phyloP scores from a whole-genome alignment of 768 basidiomycete genomes.

The Pisolithus orientalis region DNA sequence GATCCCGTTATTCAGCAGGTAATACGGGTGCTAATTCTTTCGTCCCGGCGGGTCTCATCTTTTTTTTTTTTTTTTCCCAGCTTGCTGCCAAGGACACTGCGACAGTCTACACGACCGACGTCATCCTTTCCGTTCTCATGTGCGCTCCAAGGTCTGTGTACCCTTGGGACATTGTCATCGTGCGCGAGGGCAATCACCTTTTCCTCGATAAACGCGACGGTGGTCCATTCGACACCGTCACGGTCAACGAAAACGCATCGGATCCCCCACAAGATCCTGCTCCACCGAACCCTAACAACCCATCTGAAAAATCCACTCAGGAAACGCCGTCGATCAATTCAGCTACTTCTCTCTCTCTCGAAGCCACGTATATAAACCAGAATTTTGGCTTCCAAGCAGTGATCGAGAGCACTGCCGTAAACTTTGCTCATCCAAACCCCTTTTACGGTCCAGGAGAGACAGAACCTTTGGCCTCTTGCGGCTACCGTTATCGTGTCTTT shows the following conservation, averaged over 20 bases:
- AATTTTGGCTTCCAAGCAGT: slow-evolving; percentile 98
- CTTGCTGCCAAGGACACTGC: slow-evolving; percentile 77
- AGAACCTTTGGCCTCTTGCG: slow-evolving; percentile 92
- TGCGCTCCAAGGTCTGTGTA: slow-evolving; percentile 91
- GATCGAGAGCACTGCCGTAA: slow-evolving; percentile 61
- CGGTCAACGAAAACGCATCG: slow-evolving; percentile 96
- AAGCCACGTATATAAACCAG: slow-evolving; percentile 98
- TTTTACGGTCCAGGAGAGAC: slow-evolving; percentile 94
- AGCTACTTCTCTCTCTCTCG: slow-evolving; percentile 87
- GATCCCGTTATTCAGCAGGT: slow-evolving; percentile 95
- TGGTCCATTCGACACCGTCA: slow-evolving; percentile 94
- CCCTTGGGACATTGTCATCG: slow-evolving; percentile 97
- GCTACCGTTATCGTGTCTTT: slow-evolving; percentile 93
- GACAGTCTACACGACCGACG: slow-evolving; percentile 89
- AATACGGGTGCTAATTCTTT: slow-evolving; percentile 6
- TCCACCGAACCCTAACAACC: slow-evolving; percentile 74
- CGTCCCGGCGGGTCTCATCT: slow-evolving; percentile 4
- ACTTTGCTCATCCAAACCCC: slow-evolving; percentile 86
- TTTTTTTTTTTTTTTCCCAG: slow-evolving; percentile 62
- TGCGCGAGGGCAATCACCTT: slow-evolving; percentile 86
- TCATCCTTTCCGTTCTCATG: slow-evolving; percentile 94
- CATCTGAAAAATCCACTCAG: slow-evolving; percentile 55
- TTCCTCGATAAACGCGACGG: slow-evolving; percentile 98
- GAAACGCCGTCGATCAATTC: slow-evolving; percentile 88
- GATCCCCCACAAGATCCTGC: slow-evolving; percentile 87